Base-by-base conservation (phyloP, 768 basidiomycete genomes). In the Podaxis sp. region DNA sequence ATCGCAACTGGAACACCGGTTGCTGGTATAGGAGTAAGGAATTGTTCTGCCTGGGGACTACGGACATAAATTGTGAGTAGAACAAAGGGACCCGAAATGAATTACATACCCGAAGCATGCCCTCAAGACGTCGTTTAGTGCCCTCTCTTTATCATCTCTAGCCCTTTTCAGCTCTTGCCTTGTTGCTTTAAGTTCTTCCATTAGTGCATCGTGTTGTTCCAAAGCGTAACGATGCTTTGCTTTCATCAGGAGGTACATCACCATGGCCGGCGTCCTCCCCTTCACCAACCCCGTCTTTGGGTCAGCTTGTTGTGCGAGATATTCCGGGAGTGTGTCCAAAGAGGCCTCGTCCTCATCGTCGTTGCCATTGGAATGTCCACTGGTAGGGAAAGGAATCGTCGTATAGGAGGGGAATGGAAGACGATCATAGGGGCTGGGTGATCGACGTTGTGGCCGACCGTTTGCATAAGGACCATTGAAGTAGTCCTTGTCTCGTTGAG, bases 191-290 rank as follows among this genome's bases (percentile, higher is more conserved):
- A 93, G 75, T 71, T 95, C 90, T 65, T 87, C 84, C 33, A 83
- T 74, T 41, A 95, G 76, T 36, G 78, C 76, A 36, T 85, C 85
- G 64, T 92, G 87, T 68, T 91, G 86, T 62, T 89, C 82, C 33
- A 88, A 65, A 13, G 85, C 87, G 69, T 87, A 90, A 55, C 77
- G 78, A 71, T 89, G 82, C 69, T 93, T 94, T 5, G 95, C 93
- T 70, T 95, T 91, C 80, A 84, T 81, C 64, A 76, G 81, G 65
- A 76, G 78, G 72, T 95, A 96, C 79, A 86, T 87, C 38, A 87
- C 84, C 78, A 88, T 85, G 33, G 80, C 76, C 0, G 85, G 88
- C n/a, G 86, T 76, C n/a, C 88, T 83, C 1, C 90, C 91, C 68
- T 84, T 72, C 3, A 92, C 83, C n/a, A 84, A 74, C 1, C 87